Percentiles rank a stretch among this genome's conserved stretches.
Evolutionary conservation across 1,284 basidiomycete species (phyloP).

Genomic region (Melampsora americana): DNA sequence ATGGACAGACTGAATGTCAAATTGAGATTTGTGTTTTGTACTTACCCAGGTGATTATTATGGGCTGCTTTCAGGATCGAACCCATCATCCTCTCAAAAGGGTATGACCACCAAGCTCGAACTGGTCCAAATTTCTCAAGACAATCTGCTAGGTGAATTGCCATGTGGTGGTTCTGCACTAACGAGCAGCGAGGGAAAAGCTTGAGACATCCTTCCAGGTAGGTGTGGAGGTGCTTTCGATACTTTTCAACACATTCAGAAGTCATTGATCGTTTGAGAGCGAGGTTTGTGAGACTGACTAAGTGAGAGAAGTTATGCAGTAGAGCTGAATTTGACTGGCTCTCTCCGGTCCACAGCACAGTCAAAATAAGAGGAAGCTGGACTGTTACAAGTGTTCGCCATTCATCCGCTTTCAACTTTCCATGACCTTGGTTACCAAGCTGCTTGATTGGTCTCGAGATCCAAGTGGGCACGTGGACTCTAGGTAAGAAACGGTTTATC

Average conservation of each 20-base stretch:
- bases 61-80: constrained; percentile 6
- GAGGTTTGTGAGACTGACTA: constrained; percentile 10
- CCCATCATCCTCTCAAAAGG: constrained; percentile 29
- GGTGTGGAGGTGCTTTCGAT: not conserved
- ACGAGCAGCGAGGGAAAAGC: not conserved
- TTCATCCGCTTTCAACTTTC: constrained; percentile 45
- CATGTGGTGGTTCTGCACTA: constrained; percentile 27
- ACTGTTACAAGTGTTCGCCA: constrained; percentile 33
- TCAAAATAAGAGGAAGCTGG: constrained; percentile 14
- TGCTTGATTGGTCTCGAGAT: constrained; percentile 13
- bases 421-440: constrained; percentile 31
- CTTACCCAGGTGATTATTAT: constrained; percentile 15
- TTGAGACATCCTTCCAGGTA: constrained; percentile 14
- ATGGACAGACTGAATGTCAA: too few relatives aligned
- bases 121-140: constrained; percentile 17
- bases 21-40: not conserved
- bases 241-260: not conserved
- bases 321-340: not conserved
- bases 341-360: constrained; percentile 12
- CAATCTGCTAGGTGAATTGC: constrained; percentile 21
- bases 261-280: constrained; percentile 18
- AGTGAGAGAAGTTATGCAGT: constrained; percentile 30
- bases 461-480: constrained; percentile 12
- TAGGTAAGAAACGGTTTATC: not conserved
- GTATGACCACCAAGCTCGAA: constrained; percentile 37